Evolutionary conservation across 2,329 filamentous ascomycete species (phyloP), one percentile per base, ranked within the genome.

Genomic region (Fusarium redolens): DNA sequence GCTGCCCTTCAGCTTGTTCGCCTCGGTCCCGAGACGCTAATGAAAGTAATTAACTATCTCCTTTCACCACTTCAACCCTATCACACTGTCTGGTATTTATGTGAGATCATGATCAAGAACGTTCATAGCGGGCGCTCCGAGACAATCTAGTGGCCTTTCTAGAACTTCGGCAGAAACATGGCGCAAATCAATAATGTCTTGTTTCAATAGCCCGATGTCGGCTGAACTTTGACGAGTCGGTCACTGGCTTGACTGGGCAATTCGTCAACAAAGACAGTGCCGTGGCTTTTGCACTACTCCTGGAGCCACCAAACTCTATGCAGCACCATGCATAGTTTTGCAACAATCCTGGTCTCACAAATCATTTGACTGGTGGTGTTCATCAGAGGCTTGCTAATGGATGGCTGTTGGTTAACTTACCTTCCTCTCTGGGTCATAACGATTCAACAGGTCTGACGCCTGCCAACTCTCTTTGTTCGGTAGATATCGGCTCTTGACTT

Each of bases 161-260:
- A 72, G 69, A 73, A 73, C 52, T 55, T 28, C 37, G 56, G 50
- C 37, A 73, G 70, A 71, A 72, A 67, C 61, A 51, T 59, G 52
- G 54, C 70, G 65, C 47, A 67, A 44, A 67, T 35, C 56, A 54
- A 47, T 20, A 52, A 28, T 22, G 33, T 28, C 22, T 59, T 47
- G 14, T 52, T 61, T 38, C 55, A 31, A 56, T 41, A 41, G n/a
- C 41, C 47, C 31, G 35, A 62, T 51, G 40, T 51, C 52, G 41
- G 45, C 43, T 41, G 41, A 44, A 38, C 56, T 38, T 67, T 44
- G 40, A 55, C 44, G 56, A 66, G 43, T 66, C 57, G 52, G 28
- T 59, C 43, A 43, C 38, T 51, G 31, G 31, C 31, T 44, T 44
- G 38, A 30, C 48, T 70, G 44, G 54, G 35, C 31, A 50, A 37